Base-by-base conservation (phyloP, 2,329 filamentous ascomycete species). In the Xylaria sp. region DNA sequence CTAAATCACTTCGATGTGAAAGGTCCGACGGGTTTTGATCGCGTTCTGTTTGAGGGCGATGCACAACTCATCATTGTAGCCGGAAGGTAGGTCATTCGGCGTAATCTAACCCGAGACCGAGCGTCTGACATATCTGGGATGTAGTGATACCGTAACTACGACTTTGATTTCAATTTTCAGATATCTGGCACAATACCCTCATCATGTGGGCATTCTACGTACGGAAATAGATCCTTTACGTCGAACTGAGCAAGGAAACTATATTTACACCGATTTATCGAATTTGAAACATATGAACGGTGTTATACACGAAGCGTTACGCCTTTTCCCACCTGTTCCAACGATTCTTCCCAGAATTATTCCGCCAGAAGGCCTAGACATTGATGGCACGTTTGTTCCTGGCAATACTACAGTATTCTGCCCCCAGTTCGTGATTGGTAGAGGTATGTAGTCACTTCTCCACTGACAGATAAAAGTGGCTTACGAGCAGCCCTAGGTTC, bases 251-350 rank as follows among this genome's bases (percentile, higher is more conserved):
- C 25, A 31, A 1, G 65, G 60, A 4, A 39, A 67, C 49, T 64
- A 55, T n/a, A 9, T 1, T 1, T 28, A 48, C 25, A 55, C 12
- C 18, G 65, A 67, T 25, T 31, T 71, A 28, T n/a, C 25, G 8
- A 56, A 63, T 13, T n/a, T 71, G 4, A 20, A 63, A 1, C 71
- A 69, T 36, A 69, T 78, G 2, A 76, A 77, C 66, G 79, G 72
- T 7, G 68, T 75, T 5, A 79, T 81, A 49, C 76, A 80, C 55
- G 79, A 81, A 62, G 65, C 77, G 0, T 54, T 81, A 18, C 71
- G 79, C 0, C 66, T 81, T 2, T 72, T 77, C 66, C 79, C 78
- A 3, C 71, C 75, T n/a, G 73, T 77, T 1, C 76, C 74, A 1
- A 66, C 64, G 20, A 41, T 31, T 48, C 65, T 64, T 36, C 55